Evolutionary conservation across 2,329 filamentous ascomycete species (phyloP), one percentile per base, ranked within the genome.

Genomic region (Colletotrichum incanum): DNA sequence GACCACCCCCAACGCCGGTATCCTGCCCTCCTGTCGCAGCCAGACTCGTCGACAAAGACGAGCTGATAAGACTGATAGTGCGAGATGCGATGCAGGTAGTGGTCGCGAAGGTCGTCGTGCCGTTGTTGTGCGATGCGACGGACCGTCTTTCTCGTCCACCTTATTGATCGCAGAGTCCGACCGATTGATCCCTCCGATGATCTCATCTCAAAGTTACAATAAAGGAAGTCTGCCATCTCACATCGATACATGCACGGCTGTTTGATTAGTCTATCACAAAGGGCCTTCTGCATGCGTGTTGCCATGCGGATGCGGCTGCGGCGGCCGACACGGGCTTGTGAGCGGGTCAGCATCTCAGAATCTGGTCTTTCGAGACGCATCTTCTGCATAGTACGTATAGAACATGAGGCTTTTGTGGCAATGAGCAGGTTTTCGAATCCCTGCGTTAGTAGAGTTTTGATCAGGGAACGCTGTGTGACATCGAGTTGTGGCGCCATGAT

Each of bases 1-100:
- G 80, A 79, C 81, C 78, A 84, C 9, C 78, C 37, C 75, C 71
- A 81, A 20, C 78, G 75, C 64, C 81, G 74, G 66, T 77, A 79
- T 14, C 80, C 78, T 58, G 76, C 74, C 12, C 76, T 75, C 74
- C 79, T 80, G 73, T 83, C 78, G 73, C 76, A 80, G 7, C 80
- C 77, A 64, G 80, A 82, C 74, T 84, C 76, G 71, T 83, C 78
- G 28, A 81, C 76, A 70, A 77, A 82, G 34, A 83, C 76, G 39
- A 82, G 74, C 54, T 81, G 76, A 72, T 80, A 79, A 12, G 77
- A 81, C 34, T 74, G 71, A 65, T 78, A 80, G 28, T 76, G 52
- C n/a, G 78, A 79, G 16, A 82, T 67, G 9, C 77, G 78, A 73
- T 82, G 75, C 34, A 79, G 75, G 74, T 83, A 82, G 54, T 76